phyloP scores from a whole-genome alignment of 2,329 filamentous ascomycete genomes.

The Trichoderma cornu-damae region DNA sequence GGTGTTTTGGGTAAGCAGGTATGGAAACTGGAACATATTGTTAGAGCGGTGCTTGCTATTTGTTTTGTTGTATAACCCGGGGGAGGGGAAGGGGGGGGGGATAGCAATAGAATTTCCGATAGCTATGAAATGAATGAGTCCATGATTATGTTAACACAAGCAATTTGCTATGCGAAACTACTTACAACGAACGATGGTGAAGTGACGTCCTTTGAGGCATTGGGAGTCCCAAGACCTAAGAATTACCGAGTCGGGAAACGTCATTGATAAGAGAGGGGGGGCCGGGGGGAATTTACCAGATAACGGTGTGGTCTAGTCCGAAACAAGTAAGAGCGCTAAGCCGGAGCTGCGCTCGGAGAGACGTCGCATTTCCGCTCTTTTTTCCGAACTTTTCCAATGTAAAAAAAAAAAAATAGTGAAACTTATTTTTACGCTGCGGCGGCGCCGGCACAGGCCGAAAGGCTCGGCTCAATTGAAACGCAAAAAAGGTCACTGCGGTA shows the following conservation, averaged over 20 bases:
- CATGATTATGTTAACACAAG: neutral
- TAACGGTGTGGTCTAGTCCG: neutral
- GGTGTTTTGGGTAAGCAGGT: neutral
- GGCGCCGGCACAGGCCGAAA: conserved; percentile 16
- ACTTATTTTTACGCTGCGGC: neutral
- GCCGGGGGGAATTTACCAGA: neutral
- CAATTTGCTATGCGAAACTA: neutral
- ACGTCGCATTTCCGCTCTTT: conserved; percentile 24
- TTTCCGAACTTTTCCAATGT: neutral
- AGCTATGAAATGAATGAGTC: neutral
- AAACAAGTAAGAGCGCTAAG: neutral
- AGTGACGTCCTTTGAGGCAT: too few species aligned
- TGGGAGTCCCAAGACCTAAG: too few species aligned
- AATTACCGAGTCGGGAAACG: neutral
- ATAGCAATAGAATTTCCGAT: conserved; percentile 10
- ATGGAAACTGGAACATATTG: neutral
- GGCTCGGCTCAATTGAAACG: conserved; percentile 16
- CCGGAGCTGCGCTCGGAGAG: conserved; percentile 22
- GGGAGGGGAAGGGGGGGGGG: neutral
- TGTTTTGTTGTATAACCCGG: neutral
- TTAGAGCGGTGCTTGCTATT: neutral
- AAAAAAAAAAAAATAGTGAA: neutral
- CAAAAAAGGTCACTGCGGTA: conserved; percentile 15
- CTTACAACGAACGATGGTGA: neutral
- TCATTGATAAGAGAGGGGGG: neutral